Base-by-base conservation (phyloP, 2,329 filamentous ascomycete species). In the Diplocarpon mali region DNA sequence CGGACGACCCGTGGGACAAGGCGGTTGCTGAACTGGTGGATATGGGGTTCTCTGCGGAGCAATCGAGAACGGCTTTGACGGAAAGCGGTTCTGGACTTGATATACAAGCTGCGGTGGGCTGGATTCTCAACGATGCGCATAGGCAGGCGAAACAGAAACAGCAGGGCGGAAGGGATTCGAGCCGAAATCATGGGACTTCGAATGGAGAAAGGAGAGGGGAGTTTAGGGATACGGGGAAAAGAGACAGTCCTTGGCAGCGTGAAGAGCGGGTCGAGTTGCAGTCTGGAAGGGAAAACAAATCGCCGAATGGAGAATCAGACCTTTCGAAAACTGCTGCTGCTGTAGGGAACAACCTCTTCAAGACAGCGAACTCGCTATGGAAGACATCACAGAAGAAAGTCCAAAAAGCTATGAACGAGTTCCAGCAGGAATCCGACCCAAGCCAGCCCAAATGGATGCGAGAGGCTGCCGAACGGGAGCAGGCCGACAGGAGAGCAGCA, bases 381-480 rank as follows among this genome's bases (percentile, higher is more conserved):
- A 98, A 95, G 62, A 85, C 84, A 2, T 81, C 90, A 0, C 86
- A 89, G 60, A 98, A 95, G 65, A 89, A 86, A 61, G 76, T 96
- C 46, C 87, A 94, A 58, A 87, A 92, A 64, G 90, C 87, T 4
- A 85, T 96, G 29, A 80, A 88, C 8, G 92, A 98, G 13, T 84
- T 96, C 47, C 76, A 83, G 53, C 73, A 74, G 35, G 82, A 80
- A n/a, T 69, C 51, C 5, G 88, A 95, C 58, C 72, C 83, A 2
- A 85, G 64, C 58, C 85, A 95, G 60, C 92, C 92, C 0, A 92
- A 86, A 60, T 98, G 92, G 92, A 95, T 98, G 90, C 80, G 83
- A 56, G 83, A 89, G 46, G 73, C 78, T 34, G 50, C 59, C 47
- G 55, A 60, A 47, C 44, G 57, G 52, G 55, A 59, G 15, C 68